These are phyloP conservation scores for Fusarium incarnatum DNA, from an alignment of 2,329 filamentous ascomycete genomes.

Conservation along the genomic window DNA sequence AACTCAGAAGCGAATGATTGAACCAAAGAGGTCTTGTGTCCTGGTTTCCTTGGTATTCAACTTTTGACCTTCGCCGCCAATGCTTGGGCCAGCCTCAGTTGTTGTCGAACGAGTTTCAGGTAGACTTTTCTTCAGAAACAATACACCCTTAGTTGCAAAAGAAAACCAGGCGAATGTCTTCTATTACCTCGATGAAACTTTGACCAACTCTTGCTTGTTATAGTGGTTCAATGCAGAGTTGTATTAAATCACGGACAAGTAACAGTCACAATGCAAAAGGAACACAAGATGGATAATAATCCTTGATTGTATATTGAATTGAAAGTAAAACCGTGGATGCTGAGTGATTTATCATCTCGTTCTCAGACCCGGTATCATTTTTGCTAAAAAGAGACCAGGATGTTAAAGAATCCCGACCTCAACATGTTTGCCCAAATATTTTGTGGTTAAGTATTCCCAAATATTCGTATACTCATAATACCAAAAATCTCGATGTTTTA, in stretches of 20 bases:
- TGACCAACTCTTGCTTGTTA: no score
- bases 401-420: neutral
- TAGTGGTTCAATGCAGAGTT: no score
- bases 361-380: conserved; percentile 34
- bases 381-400: neutral
- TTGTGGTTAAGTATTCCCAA: neutral
- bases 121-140: no score
- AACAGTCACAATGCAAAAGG: neutral
- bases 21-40: no score
- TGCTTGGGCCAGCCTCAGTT: no score
- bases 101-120: no score
- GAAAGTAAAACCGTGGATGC: conserved; percentile 33
- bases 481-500: neutral
- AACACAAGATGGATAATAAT: neutral
- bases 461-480: conserved; percentile 8
- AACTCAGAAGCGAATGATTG: no score
- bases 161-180: no score
- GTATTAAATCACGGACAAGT: fast-evolving
- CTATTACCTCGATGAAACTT: no score
- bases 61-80: no score
- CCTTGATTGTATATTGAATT: conserved; percentile 21
- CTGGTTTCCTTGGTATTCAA: no score
- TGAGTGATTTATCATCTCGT: conserved; percentile 38
- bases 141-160: no score
- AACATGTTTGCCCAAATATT: neutral